Conservation (phyloP, 371 early-diverging fungal species). For the Catenaria anguillulae region DNA sequence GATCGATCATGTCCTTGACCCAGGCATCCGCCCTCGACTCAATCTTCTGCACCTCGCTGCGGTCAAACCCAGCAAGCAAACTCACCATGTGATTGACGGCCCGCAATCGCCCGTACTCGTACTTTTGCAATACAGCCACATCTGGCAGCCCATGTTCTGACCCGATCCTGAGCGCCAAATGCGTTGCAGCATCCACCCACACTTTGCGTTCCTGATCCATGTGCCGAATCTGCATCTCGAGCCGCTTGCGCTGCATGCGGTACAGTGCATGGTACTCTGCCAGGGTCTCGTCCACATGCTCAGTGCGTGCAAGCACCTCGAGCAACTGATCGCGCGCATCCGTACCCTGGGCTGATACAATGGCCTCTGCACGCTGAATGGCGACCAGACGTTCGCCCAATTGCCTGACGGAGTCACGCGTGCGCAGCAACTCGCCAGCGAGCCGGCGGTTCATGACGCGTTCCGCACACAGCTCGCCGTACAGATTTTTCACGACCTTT, state of each 20-base stretch:
- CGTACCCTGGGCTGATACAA: slow-evolving; percentile 27
- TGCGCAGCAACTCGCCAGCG: slow-evolving; percentile 25
- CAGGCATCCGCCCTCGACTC: slow-evolving; percentile 28
- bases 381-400: slow-evolving; percentile 24
- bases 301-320: slow-evolving; percentile 25
- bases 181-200: slow-evolving; percentile 34
- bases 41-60: slow-evolving; percentile 19
- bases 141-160: slow-evolving; percentile 33
- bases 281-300: slow-evolving; percentile 31
- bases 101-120: slow-evolving; percentile 25
- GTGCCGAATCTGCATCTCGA: slow-evolving; percentile 26
- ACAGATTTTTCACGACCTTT: slow-evolving; percentile 23
- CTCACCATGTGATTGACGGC: slow-evolving; percentile 26
- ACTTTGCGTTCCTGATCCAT: slow-evolving; percentile 29
- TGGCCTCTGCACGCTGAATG: slow-evolving; percentile 26
- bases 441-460: slow-evolving; percentile 30
- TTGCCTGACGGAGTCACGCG: slow-evolving; percentile 23
- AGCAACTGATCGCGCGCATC: slow-evolving; percentile 29
- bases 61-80: slow-evolving; percentile 22
- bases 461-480: slow-evolving; percentile 35
- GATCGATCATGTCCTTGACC: slow-evolving; percentile 18
- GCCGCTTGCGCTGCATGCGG: slow-evolving; percentile 31
- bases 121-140: slow-evolving; percentile 23
- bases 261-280: slow-evolving; percentile 37
- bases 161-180: slow-evolving; percentile 30